Evolutionary conservation across 768 basidiomycete species (phyloP).

Genomic region (Pholiota conissans): DNA sequence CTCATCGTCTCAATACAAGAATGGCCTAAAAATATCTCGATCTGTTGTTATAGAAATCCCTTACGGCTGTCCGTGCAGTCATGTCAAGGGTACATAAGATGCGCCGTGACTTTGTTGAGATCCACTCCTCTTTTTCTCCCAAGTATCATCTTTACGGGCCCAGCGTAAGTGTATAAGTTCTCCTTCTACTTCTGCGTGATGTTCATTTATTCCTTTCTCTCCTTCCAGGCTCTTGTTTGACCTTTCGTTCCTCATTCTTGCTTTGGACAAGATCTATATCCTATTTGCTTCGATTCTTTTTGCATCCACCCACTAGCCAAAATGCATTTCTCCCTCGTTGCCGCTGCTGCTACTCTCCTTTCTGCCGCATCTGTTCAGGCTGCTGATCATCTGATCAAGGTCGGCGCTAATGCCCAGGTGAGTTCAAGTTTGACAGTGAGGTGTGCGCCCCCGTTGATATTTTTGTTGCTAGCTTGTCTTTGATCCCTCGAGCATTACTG

Average conservation of each 20-base stretch:
- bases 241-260: conserved; percentile 12
- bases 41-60: conserved; percentile 19
- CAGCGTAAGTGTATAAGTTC: not conserved
- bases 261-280: conserved; percentile 6
- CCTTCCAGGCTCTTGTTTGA: conserved; percentile 1
- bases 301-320: conserved; percentile 18
- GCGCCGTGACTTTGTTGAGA: not conserved
- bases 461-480: conserved; percentile 32
- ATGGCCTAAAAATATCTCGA: conserved; percentile 11
- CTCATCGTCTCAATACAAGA: conserved; percentile 7
- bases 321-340: conserved; percentile 53
- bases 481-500: conserved; percentile 38
- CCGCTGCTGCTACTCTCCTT: conserved; percentile 38
- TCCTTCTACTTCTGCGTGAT: conserved; percentile 1
- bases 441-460: not conserved
- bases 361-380: conserved; percentile 40
- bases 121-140: conserved; percentile 5
- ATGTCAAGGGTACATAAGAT: conserved; percentile 16
- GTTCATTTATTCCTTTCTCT: not conserved
- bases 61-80: not conserved
- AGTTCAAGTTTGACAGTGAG: conserved; percentile 2
- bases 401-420: conserved; percentile 40
- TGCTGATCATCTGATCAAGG: conserved; percentile 34
- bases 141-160: conserved; percentile 1
- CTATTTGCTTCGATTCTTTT: conserved; percentile 2